Base-by-base conservation (phyloP, 2,329 filamentous ascomycete genomes). In the Trichoderma sp. region DNA sequence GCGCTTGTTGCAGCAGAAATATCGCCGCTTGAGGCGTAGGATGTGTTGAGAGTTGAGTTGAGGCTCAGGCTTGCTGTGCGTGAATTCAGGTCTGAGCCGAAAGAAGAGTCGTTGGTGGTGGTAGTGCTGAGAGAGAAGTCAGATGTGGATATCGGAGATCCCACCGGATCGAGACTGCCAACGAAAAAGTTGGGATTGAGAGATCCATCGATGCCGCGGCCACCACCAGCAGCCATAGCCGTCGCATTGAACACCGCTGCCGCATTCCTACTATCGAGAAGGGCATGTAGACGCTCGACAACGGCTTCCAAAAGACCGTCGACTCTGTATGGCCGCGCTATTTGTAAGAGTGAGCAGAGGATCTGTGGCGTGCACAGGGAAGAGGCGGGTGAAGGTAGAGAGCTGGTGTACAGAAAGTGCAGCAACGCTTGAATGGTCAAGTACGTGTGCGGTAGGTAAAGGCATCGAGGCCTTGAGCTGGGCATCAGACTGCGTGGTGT, bases 221-320 rank as follows among this genome's bases (percentile, higher is more conserved):
- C 96, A 30, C 96, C 94, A 13, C 96, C 96, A 1, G 96, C 96
- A 0, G 94, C 96, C 96, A 98, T 98, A 65, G 96, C 96, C 0
- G 95, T 96, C 0, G 96, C 96, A 73, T 99, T 99, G 84, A 99
- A 99, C 0, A 99, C 94, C 6, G 96, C 96, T 0, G 96, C 96
- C 0, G 96, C 95, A 73, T 98, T 99, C 58, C 95, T 88, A 59
- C 93, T 96, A 78, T 99, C 96, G 4, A 99, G 87, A 0, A 96
- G 87, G 34, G 92, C 87, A 76, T 99, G 96, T 0, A 99, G 85
- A 8, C 95, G 89, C 79, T 98, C 94, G 11, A 98, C 93, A 1
- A 96, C 93, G 0, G 93, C 93, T 81, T 99, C 96, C 1, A 98
- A 84, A 2, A 99, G 86, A 0, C 96, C 96, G 74, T 98, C 94